These are phyloP conservation scores for Pyricularia sp. DNA, from an alignment of 2,329 filamentous ascomycete genomes.

Conservation along the genomic window DNA sequence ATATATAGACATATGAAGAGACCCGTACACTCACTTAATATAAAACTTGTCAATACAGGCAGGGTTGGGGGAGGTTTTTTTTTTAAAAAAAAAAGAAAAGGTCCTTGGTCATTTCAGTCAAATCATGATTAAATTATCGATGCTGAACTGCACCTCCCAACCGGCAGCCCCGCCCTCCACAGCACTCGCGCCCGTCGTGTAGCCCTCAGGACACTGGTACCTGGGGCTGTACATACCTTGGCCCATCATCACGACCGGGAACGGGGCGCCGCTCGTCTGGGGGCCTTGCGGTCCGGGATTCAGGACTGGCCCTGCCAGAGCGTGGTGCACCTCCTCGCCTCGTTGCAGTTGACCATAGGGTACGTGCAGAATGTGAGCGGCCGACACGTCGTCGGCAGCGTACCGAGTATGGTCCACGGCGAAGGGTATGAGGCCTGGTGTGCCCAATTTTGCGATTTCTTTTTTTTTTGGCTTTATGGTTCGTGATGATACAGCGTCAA, in stretches of 20 bases:
- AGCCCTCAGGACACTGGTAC: constrained; percentile 10
- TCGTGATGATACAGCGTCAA: too few species aligned
- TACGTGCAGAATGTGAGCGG: constrained; percentile 10
- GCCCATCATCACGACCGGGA: constrained; percentile 7
- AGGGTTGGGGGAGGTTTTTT: too few species aligned
- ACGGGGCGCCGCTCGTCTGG: constrained; percentile 3
- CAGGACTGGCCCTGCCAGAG: constrained; percentile 12
- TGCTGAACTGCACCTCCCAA: constrained; percentile 15
- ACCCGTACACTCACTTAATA: too few species aligned
- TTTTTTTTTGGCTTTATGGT: not conserved
- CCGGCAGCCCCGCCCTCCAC: constrained; percentile 9
- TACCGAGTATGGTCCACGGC: constrained; percentile 7
- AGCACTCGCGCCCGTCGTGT: constrained; percentile 9
- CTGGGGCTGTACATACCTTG: constrained; percentile 13
- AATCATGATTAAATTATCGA: constrained; percentile 3
- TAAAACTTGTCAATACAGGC: too few species aligned
- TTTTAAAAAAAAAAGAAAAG: too few species aligned
- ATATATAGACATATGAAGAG: too few species aligned
- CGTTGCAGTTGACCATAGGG: constrained; percentile 9
- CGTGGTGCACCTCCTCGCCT: constrained; percentile 5
- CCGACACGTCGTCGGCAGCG: constrained; percentile 11
- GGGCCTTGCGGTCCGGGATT: constrained; percentile 8
- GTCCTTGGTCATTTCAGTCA: too few species aligned
- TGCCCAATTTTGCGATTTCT: not conserved
- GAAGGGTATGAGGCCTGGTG: not conserved